Evolutionary conservation across 768 basidiomycete species (phyloP).

Genomic region (Lentinula raphanica): DNA sequence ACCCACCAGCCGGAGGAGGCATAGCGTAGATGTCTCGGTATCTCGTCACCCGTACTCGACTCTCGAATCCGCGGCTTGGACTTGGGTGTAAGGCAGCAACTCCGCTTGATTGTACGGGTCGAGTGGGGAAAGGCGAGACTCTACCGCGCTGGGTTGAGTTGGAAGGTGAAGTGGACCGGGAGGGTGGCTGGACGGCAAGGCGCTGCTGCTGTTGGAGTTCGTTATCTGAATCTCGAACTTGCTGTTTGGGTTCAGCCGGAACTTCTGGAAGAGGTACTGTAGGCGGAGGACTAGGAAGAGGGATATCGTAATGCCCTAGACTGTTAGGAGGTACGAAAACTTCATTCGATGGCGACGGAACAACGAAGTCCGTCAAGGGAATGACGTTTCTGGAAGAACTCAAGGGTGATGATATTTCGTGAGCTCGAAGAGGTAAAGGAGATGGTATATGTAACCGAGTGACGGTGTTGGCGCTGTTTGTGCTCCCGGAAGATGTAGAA

Average conservation of each 20-base stretch:
- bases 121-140: conserved; percentile 47
- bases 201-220: neutral
- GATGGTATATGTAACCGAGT: neutral
- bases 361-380: conserved; percentile 8
- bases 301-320: conserved; percentile 16
- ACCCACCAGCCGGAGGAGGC: conserved; percentile 8
- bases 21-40: conserved; percentile 29
- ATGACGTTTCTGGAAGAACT: neutral
- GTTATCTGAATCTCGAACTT: neutral
- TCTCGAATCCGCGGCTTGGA: conserved; percentile 20
- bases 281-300: conserved; percentile 49
- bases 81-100: conserved; percentile 14
- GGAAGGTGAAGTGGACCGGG: conserved; percentile 2
- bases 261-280: conserved; percentile 35
- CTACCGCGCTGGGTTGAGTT: conserved; percentile 33
- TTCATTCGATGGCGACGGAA: conserved; percentile 10
- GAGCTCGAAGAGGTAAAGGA: neutral
- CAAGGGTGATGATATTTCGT: neutral
- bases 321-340: neutral
- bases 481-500: neutral
- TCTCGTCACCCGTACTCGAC: conserved; percentile 21
- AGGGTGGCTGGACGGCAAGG: neutral
- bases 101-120: conserved; percentile 26
- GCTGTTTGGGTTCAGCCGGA: conserved; percentile 16
- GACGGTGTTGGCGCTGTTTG: neutral